Base-by-base conservation (phyloP, 1,284 basidiomycete genomes). In the Ceratobasidium sp. region DNA sequence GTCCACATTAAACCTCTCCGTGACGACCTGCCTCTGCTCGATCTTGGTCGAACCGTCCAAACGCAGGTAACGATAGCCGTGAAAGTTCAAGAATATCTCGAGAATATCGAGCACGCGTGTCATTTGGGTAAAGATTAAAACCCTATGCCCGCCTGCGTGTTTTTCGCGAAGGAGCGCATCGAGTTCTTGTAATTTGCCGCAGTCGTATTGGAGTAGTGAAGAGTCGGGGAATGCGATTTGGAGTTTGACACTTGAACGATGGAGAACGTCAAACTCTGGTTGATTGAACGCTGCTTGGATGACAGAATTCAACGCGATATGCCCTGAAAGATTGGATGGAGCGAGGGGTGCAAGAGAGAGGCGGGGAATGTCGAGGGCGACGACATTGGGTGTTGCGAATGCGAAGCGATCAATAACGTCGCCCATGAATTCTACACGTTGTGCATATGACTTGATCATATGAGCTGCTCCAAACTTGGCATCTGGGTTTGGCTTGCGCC, bases 91-190 rank as follows among this genome's bases (percentile, higher is more conserved):
- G 80, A 96, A 98, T 40, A 90, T 89, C 77, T 98, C 96, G 57
- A 98, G 84, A 68, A 98, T 96, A 78, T 98, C 96, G 67, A 98
- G 83, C 40, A 98, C 91, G 70, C 86, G 85, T 25, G 96, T 98
- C 96, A 98, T 98, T 76, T 98, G 96, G 0, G 96, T 98, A 78
- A 98, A 98, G 74, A 98, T 96, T 55, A 98, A 83, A 25, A 94
- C 86, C 0, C 96, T 90, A 77, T 98, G 95, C 0, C 94, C 93
- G 1, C 87, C 93, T 0, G 87, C 87, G 76, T 96, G 94, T 77
- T 89, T 90, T 75, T 92, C 87, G 25, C 93, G 87, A 49, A 98
- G 84, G 34, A 98, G 83, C 27, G 82, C 80, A 34, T 89, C 86
- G 2, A 98, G 86, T 72, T 90, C 86, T 76, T 98, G 96, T 17